Evolutionary conservation across 768 basidiomycete species (phyloP), one percentile per base, ranked within the genome.

Genomic region (Tricholoma hemisulphureum): DNA sequence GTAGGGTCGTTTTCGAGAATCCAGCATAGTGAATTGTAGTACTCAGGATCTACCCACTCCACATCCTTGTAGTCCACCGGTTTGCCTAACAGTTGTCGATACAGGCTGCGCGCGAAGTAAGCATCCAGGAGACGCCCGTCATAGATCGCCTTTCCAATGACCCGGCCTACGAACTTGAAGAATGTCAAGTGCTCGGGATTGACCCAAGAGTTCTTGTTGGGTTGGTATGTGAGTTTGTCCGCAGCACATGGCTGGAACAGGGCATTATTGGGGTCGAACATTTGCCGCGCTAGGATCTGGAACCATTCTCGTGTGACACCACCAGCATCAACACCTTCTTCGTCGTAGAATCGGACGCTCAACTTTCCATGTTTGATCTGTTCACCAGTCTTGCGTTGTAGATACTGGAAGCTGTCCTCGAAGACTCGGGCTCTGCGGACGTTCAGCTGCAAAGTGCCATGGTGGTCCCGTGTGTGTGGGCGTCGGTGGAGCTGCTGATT

Each of bases 281-380:
- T 99, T 71, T 97, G 95, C 51, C 95, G 84, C 1, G 97, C 95
- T 16, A 99, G 85, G 52, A 97, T 96, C 66, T 95, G 92, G 87
- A 95, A 98, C 95, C 95, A 98, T 75, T 98, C 95, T 58, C 96
- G 83, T 7, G 97, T 97, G 32, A 99, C 93, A 63, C 97, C 97
- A 20, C 97, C 97, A 0, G 97, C 97, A 69, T 99, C 97, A 20
- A 99, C 93, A 52, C 97, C 97, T 68, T 98, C 97, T 68, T 99
- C 97, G 56, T 94, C 90, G 66, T 93, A 93, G 76, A 97, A 99
- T 52, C 95, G 88, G 57, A 98, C 87, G 67, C 89, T 97, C 56
- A 99, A 85, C 71, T 99, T 99, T 62, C 97, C 96, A 68, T 93
- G 89, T 73, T 98, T 98, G 78, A 99, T 93, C 72, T 98, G 93